A percentile compares a stretch with the other conserved stretches of the same genome.
Conservation (phyloP, 2,329 filamentous ascomycete species). For the Clonostachys byssicola region DNA sequence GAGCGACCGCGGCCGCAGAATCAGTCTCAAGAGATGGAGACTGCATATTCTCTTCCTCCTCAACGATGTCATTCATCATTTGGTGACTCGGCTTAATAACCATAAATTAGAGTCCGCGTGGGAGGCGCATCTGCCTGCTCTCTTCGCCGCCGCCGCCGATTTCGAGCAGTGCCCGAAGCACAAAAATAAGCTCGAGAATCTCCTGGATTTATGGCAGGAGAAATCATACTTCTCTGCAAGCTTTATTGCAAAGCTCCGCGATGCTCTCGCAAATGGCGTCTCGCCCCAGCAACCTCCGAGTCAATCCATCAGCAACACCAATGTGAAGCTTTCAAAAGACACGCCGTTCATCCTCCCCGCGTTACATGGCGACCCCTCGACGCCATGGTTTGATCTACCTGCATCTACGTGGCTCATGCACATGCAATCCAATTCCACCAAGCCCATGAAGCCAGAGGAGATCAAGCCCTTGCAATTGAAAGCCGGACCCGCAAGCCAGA, state of each 20-base stretch:
- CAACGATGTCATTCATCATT: slow-evolving; percentile 74
- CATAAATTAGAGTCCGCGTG: slow-evolving; percentile 51
- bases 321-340: slow-evolving; percentile 43
- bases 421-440: slow-evolving; percentile 70
- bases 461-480: slow-evolving; percentile 69
- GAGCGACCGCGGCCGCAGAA: slow-evolving; percentile 31
- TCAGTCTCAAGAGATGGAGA: slow-evolving; percentile 52
- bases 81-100: slow-evolving; percentile 46
- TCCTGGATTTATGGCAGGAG: slow-evolving; percentile 69
- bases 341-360: slow-evolving; percentile 69
- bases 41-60: slow-evolving; percentile 75
- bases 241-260: slow-evolving; percentile 53
- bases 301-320: neutral
- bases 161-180: slow-evolving; percentile 62
- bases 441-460: slow-evolving; percentile 66
- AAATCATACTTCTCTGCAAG: slow-evolving; percentile 55
- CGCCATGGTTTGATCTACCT: slow-evolving; percentile 77
- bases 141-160: slow-evolving; percentile 55
- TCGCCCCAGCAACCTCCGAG: too few relatives aligned
- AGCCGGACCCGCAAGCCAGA: slow-evolving; percentile 62
- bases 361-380: slow-evolving; percentile 69
- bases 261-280: slow-evolving; percentile 41
- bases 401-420: slow-evolving; percentile 78
- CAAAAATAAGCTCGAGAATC: slow-evolving; percentile 54
- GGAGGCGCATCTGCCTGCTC: slow-evolving; percentile 53